phyloP scores from a whole-genome alignment of 768 basidiomycete genomes.

The Auriscalpium vulgare region DNA sequence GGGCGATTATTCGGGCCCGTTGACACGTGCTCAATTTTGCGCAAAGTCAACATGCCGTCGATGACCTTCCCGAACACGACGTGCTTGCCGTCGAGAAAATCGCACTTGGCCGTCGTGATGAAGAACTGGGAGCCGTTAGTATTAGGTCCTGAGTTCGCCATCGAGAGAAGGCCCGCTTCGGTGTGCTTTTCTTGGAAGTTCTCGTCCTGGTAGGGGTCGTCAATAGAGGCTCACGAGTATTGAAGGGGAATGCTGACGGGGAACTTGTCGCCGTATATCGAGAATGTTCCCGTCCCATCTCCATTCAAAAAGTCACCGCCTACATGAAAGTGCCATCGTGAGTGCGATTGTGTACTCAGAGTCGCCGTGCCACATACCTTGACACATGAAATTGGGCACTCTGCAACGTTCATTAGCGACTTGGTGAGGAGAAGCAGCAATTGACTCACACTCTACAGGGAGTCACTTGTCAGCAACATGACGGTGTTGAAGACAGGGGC shows the following conservation, averaged over 20 bases:
- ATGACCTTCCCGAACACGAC: slow-evolving; percentile 88
- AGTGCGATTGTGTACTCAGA: not conserved
- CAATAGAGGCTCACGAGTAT: not conserved
- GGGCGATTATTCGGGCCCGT: slow-evolving; percentile 88
- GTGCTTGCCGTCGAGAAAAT: slow-evolving; percentile 93
- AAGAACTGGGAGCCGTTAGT: slow-evolving; percentile 99
- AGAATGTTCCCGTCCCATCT: slow-evolving; percentile 93
- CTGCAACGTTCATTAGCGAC: slow-evolving; percentile 28
- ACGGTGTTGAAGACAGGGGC: slow-evolving; percentile 15
- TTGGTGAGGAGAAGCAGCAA: not conserved
- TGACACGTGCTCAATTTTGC: slow-evolving; percentile 94
- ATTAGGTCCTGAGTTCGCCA: slow-evolving; percentile 94
- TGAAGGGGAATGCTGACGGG: slow-evolving; percentile 42
- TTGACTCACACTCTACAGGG: slow-evolving; percentile 55
- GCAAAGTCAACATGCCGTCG: slow-evolving; percentile 89
- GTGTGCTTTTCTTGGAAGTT: slow-evolving; percentile 89
- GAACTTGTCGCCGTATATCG: slow-evolving; percentile 95
- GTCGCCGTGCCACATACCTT: slow-evolving; percentile 42
- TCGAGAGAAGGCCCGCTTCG: slow-evolving; percentile 80
- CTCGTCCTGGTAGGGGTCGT: slow-evolving; percentile 58
- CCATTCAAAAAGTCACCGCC: slow-evolving; percentile 93
- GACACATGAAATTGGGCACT: slow-evolving; percentile 93
- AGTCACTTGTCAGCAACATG: slow-evolving; percentile 18
- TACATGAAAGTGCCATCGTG: slow-evolving; percentile 19
- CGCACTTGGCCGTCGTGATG: slow-evolving; percentile 90